Evolutionary conservation across 2,329 filamentous ascomycete species (phyloP).

Genomic region (Graphium sp.): DNA sequence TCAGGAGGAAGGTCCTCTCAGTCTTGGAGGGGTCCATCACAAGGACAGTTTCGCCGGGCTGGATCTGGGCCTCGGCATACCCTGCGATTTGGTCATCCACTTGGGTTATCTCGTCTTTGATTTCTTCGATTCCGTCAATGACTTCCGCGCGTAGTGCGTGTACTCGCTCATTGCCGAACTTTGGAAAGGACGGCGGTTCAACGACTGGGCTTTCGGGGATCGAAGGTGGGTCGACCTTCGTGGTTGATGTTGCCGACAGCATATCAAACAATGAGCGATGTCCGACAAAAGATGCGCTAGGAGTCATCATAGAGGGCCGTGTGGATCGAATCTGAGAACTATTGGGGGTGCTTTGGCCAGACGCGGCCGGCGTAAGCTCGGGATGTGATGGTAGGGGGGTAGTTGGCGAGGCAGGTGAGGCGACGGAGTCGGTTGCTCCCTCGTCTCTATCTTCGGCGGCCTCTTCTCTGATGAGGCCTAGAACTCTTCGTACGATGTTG

Average conservation of each 20-base stretch:
- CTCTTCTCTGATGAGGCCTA: constrained; percentile 84
- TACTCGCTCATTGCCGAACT: constrained; percentile 17
- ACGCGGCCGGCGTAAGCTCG: background rate
- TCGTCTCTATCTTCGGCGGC: constrained; percentile 66
- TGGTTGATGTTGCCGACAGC: constrained; percentile 52
- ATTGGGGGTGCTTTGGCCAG: constrained; percentile 28
- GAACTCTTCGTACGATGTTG: constrained; percentile 80
- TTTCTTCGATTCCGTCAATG: constrained; percentile 84
- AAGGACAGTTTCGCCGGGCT: constrained; percentile 82
- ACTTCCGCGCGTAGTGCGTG: constrained; percentile 78
- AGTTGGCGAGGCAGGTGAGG: constrained; percentile 1
- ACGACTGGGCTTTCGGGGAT: constrained; percentile 30
- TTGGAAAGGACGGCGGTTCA: constrained; percentile 16
- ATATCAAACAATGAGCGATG: constrained; percentile 73
- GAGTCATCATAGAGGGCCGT: too few species aligned
- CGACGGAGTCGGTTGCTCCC: constrained; percentile 32
- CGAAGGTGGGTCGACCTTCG: constrained; percentile 28
- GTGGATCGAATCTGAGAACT: too few species aligned
- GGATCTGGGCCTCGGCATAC: constrained; percentile 80
- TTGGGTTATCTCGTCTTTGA: constrained; percentile 86
- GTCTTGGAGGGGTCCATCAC: constrained; percentile 75
- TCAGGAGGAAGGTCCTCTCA: constrained; percentile 76
- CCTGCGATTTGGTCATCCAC: constrained; percentile 87
- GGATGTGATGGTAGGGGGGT: too few species aligned
- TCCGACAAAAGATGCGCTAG: too few species aligned